Evolutionary conservation across 176 grass and related monocot genomes (phyloP).

Genomic region (Puccinellia tenuiflora): DNA sequence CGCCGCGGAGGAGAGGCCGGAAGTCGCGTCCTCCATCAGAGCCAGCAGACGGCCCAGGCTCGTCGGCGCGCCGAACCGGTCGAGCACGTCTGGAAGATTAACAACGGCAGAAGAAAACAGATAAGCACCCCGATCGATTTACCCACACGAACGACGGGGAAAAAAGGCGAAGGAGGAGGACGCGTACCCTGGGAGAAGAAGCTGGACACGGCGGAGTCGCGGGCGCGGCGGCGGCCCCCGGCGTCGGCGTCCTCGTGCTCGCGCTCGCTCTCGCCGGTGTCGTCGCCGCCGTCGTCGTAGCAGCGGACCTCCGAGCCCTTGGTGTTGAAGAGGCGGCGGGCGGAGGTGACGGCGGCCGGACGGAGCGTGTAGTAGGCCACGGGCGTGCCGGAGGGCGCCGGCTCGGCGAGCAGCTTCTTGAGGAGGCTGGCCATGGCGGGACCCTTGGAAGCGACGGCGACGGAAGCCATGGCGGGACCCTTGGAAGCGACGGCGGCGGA

Average conservation of each 20-base stretch:
- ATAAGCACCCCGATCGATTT: too few species aligned
- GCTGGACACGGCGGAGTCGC: too few species aligned
- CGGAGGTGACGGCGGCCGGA: not conserved
- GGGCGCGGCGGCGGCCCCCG: too few species aligned
- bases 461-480: too few species aligned
- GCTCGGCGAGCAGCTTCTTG: conserved; percentile 13
- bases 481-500: too few species aligned
- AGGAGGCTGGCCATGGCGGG: conserved; percentile 19
- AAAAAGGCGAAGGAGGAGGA: not conserved
- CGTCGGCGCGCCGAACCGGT: conserved; percentile 27
- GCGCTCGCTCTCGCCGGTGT: too few species aligned
- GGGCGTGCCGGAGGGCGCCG: not conserved
- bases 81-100: conserved; percentile 9
- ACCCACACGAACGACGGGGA: not conserved
- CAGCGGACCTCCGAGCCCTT: too few species aligned
- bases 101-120: not conserved
- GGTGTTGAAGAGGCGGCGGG: too few species aligned
- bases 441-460: not conserved
- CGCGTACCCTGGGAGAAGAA: too few species aligned
- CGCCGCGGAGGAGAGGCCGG: too few species aligned
- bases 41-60: conserved; percentile 22
- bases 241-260: too few species aligned
- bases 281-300: too few species aligned
- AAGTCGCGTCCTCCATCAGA: conserved; percentile 41
- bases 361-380: not conserved